Percentiles rank a stretch among this genome's conserved stretches.
Evolutionary conservation across 257 asterid genomes (phyloP).

Genomic region (Mentha longifolia): DNA sequence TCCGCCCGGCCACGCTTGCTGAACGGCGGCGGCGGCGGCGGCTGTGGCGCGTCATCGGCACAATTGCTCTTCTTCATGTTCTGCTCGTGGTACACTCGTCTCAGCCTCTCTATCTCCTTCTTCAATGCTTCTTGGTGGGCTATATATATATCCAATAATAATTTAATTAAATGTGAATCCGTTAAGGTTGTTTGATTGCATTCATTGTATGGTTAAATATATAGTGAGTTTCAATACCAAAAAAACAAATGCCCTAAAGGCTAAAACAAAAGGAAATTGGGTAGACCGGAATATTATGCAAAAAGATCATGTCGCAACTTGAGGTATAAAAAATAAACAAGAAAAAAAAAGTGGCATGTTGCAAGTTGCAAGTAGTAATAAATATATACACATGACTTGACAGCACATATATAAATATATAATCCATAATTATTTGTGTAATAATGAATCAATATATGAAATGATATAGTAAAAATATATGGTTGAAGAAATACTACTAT

Average conservation of each 20-base stretch:
- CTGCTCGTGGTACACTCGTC: constrained; percentile 72
- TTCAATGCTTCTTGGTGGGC: constrained; percentile 91
- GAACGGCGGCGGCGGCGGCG: constrained; percentile 32
- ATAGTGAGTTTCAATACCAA: no score
- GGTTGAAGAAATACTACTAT: background rate
- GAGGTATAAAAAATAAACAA: background rate
- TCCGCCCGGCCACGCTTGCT: constrained; percentile 31
- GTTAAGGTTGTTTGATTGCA: background rate
- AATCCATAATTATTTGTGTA: no score
- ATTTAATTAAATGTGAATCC: background rate
- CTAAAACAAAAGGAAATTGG: background rate
- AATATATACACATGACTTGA: background rate
- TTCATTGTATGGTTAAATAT: background rate
- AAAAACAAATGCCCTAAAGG: background rate
- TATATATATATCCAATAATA: constrained; percentile 33
- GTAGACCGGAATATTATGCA: background rate
- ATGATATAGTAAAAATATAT: background rate
- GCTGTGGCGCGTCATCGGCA: constrained; percentile 26
- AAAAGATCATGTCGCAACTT: background rate
- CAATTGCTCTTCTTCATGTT: constrained; percentile 41
- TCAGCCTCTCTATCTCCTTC: constrained; percentile 81
- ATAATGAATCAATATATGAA: no score
- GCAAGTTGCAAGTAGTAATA: background rate
- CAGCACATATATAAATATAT: background rate
- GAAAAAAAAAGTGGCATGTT: background rate